These are phyloP conservation scores for Solanum piurae DNA, from an alignment of 257 asterid species.

Conservation along the genomic window DNA sequence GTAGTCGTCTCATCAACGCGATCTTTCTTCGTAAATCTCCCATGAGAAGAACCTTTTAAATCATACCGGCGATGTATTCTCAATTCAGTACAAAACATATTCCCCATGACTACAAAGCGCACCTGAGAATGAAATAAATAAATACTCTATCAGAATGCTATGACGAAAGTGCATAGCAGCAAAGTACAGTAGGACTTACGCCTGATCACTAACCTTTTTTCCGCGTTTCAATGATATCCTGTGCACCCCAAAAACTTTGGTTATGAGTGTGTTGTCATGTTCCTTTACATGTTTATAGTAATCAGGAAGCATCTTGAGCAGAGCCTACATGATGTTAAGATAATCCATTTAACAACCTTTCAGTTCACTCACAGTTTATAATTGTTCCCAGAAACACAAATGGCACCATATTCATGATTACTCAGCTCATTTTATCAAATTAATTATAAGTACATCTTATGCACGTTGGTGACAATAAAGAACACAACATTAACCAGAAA, in stretches of 20 bases:
- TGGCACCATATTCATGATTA: neutral
- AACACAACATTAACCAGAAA: neutral
- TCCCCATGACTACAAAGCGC: slow-evolving; percentile 97
- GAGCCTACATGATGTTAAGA: slow-evolving; percentile 36
- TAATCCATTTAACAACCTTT: neutral
- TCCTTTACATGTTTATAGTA: slow-evolving; percentile 69
- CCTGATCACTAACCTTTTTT: slow-evolving; percentile 47
- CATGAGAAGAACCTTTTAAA: slow-evolving; percentile 89
- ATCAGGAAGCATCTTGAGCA: slow-evolving; percentile 79
- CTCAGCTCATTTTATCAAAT: neutral
- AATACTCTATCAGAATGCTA: neutral
- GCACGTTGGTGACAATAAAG: neutral
- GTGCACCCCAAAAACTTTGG: slow-evolving; percentile 93
- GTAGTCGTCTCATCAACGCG: slow-evolving; percentile 69
- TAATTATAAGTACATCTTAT: neutral
- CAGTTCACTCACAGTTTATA: neutral
- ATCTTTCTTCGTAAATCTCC: slow-evolving; percentile 79
- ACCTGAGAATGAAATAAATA: slow-evolving; percentile 42
- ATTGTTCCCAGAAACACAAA: neutral
- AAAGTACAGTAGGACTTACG: slow-evolving; percentile 2
- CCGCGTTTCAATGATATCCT: slow-evolving; percentile 55
- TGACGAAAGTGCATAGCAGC: neutral
- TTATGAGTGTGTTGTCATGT: slow-evolving; percentile 89
- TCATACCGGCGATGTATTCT: slow-evolving; percentile 91
- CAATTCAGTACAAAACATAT: slow-evolving; percentile 92